Evolutionary conservation across 2,329 filamentous ascomycete species (phyloP), one percentile per base, ranked within the genome.

Genomic region (Colletotrichum spinosum): DNA sequence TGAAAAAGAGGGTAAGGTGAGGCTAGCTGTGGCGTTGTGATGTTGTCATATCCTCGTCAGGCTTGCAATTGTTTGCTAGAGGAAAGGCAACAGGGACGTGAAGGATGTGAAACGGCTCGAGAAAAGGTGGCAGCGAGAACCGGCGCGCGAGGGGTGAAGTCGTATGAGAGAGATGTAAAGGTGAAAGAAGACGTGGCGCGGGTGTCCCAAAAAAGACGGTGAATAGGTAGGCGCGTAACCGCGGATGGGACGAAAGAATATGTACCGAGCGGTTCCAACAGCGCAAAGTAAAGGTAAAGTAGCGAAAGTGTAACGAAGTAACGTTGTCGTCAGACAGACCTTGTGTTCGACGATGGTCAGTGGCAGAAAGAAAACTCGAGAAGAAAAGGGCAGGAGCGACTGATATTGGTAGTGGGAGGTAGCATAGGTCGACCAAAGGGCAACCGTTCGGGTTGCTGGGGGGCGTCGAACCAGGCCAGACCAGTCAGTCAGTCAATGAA

Each of bases 271-370:
- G 25, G 25, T 49, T 10, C 46, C 12, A 51, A 17, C 33, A 15
- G 17, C n/a, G 13, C 10, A 53, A 45, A 34, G 33, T 33, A 52
- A 44, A 11, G 33, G 25, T 25, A 48, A 44, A 48, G 48, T 42
- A 56, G 53, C 49, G 53, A 41, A 34, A 63, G 58, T 42, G 49
- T 33, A 17, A 62, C 62, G 41, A 39, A 34, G 52, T 44, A 53
- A 65, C 46, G 62, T 49, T 42, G 46, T 52, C 46, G 52, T 63
- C 48, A 49, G 44, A 57, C 53, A 53, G 41, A 55, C 48, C 2
- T 25, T 15, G 44, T 33, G 15, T 49, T 37, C 42, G 57, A 61
- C 39, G 57, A 65, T 46, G 35, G 53, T 38, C 37, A 44, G 48
- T 52, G 25, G 57, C 33, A 45, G 60, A 57, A 50, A 50, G 42